Conservation (phyloP, 192 early-diverging fungal species). For the Lobosporangium transversale region DNA sequence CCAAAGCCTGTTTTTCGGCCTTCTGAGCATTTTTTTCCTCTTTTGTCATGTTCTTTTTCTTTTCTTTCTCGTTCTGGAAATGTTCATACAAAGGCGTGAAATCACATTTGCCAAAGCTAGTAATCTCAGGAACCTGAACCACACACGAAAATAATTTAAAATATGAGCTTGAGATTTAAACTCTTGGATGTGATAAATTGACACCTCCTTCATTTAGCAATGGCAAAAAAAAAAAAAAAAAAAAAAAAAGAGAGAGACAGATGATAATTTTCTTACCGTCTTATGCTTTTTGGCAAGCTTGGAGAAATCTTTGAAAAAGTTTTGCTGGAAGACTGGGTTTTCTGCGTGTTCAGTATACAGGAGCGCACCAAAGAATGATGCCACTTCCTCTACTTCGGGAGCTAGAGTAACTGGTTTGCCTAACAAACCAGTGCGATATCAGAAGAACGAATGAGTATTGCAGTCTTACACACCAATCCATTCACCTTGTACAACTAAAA, state of each 20-base stretch:
- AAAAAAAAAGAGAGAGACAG: too few relatives aligned
- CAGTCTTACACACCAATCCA: not conserved
- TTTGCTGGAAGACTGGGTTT: constrained; percentile 86
- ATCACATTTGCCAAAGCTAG: constrained; percentile 85
- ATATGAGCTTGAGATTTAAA: too few relatives aligned
- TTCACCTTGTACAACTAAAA: too few relatives aligned
- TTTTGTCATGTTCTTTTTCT: constrained; percentile 86
- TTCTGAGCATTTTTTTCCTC: constrained; percentile 89
- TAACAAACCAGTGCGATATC: constrained; percentile 5
- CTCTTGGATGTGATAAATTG: too few relatives aligned
- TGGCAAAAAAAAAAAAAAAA: too few relatives aligned
- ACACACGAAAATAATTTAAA: not conserved
- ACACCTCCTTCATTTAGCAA: too few relatives aligned
- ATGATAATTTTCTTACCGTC: constrained; percentile 59
- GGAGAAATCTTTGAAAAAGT: constrained; percentile 94
- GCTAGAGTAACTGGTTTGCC: constrained; percentile 65
- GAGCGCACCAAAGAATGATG: constrained; percentile 91
- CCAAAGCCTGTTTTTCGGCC: constrained; percentile 71
- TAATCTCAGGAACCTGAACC: constrained; percentile 72
- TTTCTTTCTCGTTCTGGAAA: constrained; percentile 78
- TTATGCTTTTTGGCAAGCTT: constrained; percentile 70
- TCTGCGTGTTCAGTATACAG: constrained; percentile 85
- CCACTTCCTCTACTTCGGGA: constrained; percentile 92
- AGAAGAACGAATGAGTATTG: not conserved
- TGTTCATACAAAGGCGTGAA: constrained; percentile 88